Conservation (phyloP, 192 early-diverging fungal species). For the Piromyces sp. region DNA sequence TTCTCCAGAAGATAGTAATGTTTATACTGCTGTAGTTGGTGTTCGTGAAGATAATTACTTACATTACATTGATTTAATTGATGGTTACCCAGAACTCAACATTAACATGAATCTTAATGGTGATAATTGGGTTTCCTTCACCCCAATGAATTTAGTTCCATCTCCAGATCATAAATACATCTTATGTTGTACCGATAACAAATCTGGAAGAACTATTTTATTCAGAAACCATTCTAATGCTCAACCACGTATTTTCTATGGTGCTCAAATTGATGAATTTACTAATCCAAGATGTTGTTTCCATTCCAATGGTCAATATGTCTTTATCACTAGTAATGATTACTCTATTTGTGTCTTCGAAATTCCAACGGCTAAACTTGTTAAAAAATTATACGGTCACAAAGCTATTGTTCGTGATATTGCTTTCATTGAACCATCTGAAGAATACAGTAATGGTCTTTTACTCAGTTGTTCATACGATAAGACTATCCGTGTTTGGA, state of each 20-base stretch:
- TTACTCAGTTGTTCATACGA: slow-evolving; percentile 43
- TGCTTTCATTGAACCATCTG: slow-evolving; percentile 19
- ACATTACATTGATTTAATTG: slow-evolving; percentile 37
- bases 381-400: slow-evolving; percentile 35
- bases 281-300: slow-evolving; percentile 45
- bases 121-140: slow-evolving; percentile 70
- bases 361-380: slow-evolving; percentile 19
- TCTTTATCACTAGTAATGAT: slow-evolving; percentile 51
- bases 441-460: neutral
- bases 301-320: slow-evolving; percentile 33
- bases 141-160: slow-evolving; percentile 29
- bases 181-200: slow-evolving; percentile 46
- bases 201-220: slow-evolving; percentile 45
- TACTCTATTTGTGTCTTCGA: slow-evolving; percentile 27
- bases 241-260: slow-evolving; percentile 46
- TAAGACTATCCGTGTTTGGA: slow-evolving; percentile 34
- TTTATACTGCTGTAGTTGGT: slow-evolving; percentile 30
- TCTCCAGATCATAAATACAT: slow-evolving; percentile 37
- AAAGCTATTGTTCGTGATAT: slow-evolving; percentile 26
- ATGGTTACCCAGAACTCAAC: slow-evolving; percentile 7
- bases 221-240: slow-evolving; percentile 20
- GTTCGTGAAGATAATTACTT: slow-evolving; percentile 55
- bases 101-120: slow-evolving; percentile 62
- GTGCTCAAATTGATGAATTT: slow-evolving; percentile 38
- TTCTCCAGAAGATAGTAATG: neutral